Conservation (phyloP, 106 monocot species). For the Acorus calamus region DNA sequence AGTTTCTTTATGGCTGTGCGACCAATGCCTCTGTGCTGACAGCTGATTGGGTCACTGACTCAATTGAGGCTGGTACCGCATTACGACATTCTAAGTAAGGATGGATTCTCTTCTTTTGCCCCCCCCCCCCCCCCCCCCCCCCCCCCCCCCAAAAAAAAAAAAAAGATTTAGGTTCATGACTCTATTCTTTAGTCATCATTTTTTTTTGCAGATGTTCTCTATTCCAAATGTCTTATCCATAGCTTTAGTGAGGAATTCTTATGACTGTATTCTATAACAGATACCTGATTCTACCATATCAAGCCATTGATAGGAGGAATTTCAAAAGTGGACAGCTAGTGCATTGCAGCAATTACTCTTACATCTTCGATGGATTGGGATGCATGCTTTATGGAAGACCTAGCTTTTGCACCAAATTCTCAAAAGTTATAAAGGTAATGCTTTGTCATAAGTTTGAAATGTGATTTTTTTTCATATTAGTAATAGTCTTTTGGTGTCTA, state of each 20-base stretch:
- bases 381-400: conserved; percentile 54
- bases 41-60: conserved; percentile 51
- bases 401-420: conserved; percentile 54
- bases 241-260: conserved; percentile 1
- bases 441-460: too few relatives aligned
- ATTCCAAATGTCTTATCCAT: too few relatives aligned
- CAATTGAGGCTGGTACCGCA: conserved; percentile 35
- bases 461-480: too few relatives aligned
- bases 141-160: too few relatives aligned
- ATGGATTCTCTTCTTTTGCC: background rate
- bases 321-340: conserved; percentile 18
- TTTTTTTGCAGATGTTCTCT: background rate
- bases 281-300: conserved; percentile 33
- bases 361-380: conserved; percentile 50
- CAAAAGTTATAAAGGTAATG: conserved; percentile 57
- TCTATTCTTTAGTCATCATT: background rate
- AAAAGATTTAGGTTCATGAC: too few relatives aligned
- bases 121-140: too few relatives aligned
- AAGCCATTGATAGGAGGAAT: conserved; percentile 7
- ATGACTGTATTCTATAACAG: conserved; percentile 12
- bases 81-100: conserved; percentile 59
- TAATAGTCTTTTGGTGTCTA: too few relatives aligned
- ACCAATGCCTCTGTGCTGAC: conserved; percentile 51
- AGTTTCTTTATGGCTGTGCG: conserved; percentile 86
- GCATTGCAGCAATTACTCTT: conserved; percentile 9